These are phyloP conservation scores for Suhomyces terraborum DNA, from an alignment of 1,139 yeast genomes.

Conservation along the genomic window DNA sequence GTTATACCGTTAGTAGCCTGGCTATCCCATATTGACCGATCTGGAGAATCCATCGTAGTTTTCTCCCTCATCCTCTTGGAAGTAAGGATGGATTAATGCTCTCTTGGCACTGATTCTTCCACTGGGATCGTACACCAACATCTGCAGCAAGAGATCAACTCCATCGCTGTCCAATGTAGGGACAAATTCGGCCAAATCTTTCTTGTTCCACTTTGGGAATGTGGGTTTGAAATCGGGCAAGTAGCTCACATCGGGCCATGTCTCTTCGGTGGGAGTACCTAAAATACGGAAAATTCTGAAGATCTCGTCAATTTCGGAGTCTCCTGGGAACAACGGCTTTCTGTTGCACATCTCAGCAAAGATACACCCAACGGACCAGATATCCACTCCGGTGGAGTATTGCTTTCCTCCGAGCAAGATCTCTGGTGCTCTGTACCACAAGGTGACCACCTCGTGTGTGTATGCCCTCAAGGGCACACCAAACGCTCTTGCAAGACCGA, in stretches of 20 bases:
- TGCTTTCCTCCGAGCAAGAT: conserved; percentile 94
- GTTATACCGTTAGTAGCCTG: not conserved
- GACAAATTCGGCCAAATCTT: conserved; percentile 69
- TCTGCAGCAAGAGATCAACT: conserved; percentile 73
- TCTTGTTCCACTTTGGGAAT: conserved; percentile 92
- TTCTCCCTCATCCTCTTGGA: conserved; percentile 50
- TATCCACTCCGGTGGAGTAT: conserved; percentile 96
- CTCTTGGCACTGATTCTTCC: conserved; percentile 92
- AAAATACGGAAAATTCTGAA: conserved; percentile 89
- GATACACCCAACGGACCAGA: conserved; percentile 98
- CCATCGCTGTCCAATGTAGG: conserved; percentile 83
- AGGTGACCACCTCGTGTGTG: conserved; percentile 95
- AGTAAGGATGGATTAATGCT: conserved; percentile 88
- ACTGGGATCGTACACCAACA: conserved; percentile 91
- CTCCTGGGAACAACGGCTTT: conserved; percentile 95
- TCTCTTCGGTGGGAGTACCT: conserved; percentile 92
- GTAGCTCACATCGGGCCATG: conserved; percentile 95
- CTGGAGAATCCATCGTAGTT: conserved; percentile 34
- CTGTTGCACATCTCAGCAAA: conserved; percentile 98
- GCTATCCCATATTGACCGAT: conserved; percentile 44
- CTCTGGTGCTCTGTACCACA: conserved; percentile 98
- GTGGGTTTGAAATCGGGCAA: conserved; percentile 94
- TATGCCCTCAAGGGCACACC: conserved; percentile 96
- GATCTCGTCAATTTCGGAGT: conserved; percentile 96
- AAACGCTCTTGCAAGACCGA: conserved; percentile 95